A percentile compares a stretch with the other conserved stretches of the same genome.
Evolutionary conservation across 2,329 filamentous ascomycete genomes (phyloP).

Genomic region (Epichloe gansuensis): DNA sequence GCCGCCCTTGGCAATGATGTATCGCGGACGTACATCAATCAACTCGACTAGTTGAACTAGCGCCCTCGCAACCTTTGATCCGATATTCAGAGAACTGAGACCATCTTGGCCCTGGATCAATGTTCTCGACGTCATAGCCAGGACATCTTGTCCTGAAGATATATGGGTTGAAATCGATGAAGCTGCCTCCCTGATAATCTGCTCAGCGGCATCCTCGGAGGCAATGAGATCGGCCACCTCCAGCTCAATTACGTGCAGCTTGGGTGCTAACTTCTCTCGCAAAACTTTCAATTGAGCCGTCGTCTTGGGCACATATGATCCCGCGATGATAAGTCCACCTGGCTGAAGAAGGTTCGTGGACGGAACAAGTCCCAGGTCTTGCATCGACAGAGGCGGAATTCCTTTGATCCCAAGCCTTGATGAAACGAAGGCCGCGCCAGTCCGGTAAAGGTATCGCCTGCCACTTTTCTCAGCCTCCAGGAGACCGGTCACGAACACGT

Average conservation of each 20-base stretch:
- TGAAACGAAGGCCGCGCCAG: constrained; percentile 27
- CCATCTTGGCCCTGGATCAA: constrained; percentile 33
- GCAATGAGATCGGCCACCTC: constrained; percentile 22
- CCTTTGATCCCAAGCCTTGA: constrained; percentile 36
- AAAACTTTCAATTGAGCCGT: constrained; percentile 37
- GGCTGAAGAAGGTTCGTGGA: background rate
- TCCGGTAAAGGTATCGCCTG: constrained; percentile 24
- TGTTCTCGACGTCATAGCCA: constrained; percentile 44
- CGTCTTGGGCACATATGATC: constrained; percentile 45
- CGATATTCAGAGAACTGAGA: constrained; percentile 35
- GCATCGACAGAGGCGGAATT: constrained; percentile 34
- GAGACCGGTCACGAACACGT: constrained; percentile 38
- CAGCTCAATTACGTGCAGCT: constrained; percentile 33
- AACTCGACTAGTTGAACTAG: constrained; percentile 34
- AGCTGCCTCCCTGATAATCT: constrained; percentile 20
- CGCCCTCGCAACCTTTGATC: constrained; percentile 35
- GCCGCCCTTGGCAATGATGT: constrained; percentile 46
- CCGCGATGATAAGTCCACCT: constrained; percentile 40
- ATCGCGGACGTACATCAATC: constrained; percentile 35
- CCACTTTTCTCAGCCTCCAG: constrained; percentile 21
- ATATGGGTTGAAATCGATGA: constrained; percentile 17
- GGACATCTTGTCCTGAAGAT: constrained; percentile 32
- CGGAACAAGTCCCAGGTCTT: constrained; percentile 24
- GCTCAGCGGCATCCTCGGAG: constrained; percentile 17
- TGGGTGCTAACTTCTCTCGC: constrained; percentile 21